Percentiles rank a stretch among this genome's conserved stretches.
Conservation (phyloP, 768 basidiomycete genomes). For the Leucosporidium scottii region DNA sequence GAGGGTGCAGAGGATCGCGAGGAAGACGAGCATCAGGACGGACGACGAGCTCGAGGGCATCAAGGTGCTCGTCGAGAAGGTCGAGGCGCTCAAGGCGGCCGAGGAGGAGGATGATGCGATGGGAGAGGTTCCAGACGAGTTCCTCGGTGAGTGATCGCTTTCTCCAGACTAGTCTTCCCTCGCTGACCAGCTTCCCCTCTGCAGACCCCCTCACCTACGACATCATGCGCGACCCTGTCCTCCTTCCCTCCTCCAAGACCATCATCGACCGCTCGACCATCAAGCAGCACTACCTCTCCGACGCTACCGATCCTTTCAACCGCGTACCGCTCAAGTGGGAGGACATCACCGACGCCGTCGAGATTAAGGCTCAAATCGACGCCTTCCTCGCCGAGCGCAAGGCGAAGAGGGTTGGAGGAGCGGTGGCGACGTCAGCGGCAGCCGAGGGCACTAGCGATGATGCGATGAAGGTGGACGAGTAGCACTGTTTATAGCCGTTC, state of each 20-base stretch:
- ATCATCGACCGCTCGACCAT: constrained; percentile 85
- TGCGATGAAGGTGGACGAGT: background rate
- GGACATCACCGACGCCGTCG: constrained; percentile 55
- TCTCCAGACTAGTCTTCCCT: background rate
- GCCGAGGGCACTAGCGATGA: background rate
- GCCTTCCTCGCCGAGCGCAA: constrained; percentile 54
- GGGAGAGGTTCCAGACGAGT: constrained; percentile 92
- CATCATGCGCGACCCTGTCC: constrained; percentile 91
- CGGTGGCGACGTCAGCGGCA: background rate
- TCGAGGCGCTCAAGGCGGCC: constrained; percentile 71
- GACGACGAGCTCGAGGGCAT: constrained; percentile 67
- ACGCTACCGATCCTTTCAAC: constrained; percentile 92
- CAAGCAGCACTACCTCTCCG: constrained; percentile 86
- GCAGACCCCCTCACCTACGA: constrained; percentile 83
- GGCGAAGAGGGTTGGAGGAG: background rate
- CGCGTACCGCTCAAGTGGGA: constrained; percentile 70
- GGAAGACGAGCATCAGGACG: constrained; percentile 61
- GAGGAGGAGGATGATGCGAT: constrained; percentile 77
- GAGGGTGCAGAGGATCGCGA: constrained; percentile 60
- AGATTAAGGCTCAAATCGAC: constrained; percentile 68
- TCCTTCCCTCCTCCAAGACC: constrained; percentile 69
- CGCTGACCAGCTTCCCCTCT: constrained; percentile 1
- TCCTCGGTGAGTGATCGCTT: constrained; percentile 57
- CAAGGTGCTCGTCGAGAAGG: constrained; percentile 62
- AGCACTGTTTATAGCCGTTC: background rate